Percentiles rank a stretch among this genome's conserved stretches.
Conservation (phyloP, 2,329 filamentous ascomycete species). For the Alternaria alternata region DNA sequence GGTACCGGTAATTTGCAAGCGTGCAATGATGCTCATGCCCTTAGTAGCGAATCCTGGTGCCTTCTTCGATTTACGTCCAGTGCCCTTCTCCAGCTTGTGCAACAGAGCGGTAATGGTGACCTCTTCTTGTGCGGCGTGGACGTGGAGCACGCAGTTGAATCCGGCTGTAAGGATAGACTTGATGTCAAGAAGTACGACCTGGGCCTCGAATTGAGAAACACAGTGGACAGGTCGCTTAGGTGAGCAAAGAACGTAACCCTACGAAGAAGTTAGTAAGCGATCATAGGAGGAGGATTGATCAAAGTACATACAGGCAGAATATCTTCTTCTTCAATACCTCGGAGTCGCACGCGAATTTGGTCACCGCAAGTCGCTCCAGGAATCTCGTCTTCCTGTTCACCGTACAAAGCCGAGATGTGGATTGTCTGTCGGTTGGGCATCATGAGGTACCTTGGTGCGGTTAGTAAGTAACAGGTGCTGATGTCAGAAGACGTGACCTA, state of each 20-base stretch:
- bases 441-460: constrained; percentile 81
- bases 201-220: constrained; percentile 89
- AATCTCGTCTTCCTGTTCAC: constrained; percentile 95
- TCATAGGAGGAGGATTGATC: neutral
- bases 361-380: constrained; percentile 85
- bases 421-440: constrained; percentile 93
- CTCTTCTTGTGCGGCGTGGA: constrained; percentile 97
- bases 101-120: constrained; percentile 88
- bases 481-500: neutral
- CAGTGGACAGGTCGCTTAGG: constrained; percentile 93
- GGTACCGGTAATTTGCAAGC: constrained; percentile 85
- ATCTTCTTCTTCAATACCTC: constrained; percentile 97
- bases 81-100: constrained; percentile 96
- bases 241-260: constrained; percentile 89
- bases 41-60: constrained; percentile 89
- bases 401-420: constrained; percentile 85
- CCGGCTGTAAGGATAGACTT: constrained; percentile 93
- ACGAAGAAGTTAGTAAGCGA: neutral
- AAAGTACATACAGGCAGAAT: constrained; percentile 71
- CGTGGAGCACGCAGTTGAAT: constrained; percentile 97
- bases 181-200: constrained; percentile 93
- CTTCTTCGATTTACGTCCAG: constrained; percentile 89
- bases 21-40: constrained; percentile 86
- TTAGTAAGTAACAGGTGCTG: neutral
- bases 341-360: constrained; percentile 89